Conservation (phyloP, 768 basidiomycete species). For the Trametes sanguinea region DNA sequence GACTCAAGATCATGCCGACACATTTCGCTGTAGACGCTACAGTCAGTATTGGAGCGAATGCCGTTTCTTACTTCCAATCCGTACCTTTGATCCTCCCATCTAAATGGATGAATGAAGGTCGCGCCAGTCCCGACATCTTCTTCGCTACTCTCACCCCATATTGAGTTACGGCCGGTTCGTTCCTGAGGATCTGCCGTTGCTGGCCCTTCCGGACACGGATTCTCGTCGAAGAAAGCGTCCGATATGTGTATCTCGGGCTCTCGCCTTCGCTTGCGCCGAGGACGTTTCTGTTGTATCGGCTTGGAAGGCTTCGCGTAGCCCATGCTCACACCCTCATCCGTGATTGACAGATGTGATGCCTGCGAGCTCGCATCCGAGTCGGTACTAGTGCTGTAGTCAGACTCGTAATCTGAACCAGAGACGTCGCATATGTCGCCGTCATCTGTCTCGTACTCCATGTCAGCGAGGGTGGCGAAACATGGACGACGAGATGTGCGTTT, state of each 20-base stretch:
- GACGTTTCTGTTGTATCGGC: neutral
- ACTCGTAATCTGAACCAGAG: constrained; percentile 18
- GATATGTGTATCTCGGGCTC: constrained; percentile 36
- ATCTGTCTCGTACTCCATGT: constrained; percentile 11
- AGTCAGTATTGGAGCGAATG: too few relatives aligned
- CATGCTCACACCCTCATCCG: constrained; percentile 8
- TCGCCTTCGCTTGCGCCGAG: constrained; percentile 25
- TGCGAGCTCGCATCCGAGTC: constrained; percentile 11
- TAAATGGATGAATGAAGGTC: constrained; percentile 35
- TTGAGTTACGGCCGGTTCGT: constrained; percentile 17
- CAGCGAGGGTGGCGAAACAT: neutral
- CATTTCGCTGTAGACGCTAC: neutral
- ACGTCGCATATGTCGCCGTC: constrained; percentile 6
- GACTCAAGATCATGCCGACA: constrained; percentile 26
- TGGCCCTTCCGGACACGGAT: constrained; percentile 47
- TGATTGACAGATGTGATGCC: constrained; percentile 4
- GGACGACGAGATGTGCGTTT: constrained; percentile 1
- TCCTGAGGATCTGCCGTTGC: constrained; percentile 38
- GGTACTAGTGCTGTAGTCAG: constrained; percentile 13
- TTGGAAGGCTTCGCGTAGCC: neutral
- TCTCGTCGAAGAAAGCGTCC: constrained; percentile 46
- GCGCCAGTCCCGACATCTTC: constrained; percentile 32
- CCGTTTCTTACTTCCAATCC: too few relatives aligned
- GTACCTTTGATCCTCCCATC: constrained; percentile 24
- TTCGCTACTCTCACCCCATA: constrained; percentile 29